Evolutionary conservation across 805 yeast genomes (phyloP).

Genomic region (Candida stauntonica): DNA sequence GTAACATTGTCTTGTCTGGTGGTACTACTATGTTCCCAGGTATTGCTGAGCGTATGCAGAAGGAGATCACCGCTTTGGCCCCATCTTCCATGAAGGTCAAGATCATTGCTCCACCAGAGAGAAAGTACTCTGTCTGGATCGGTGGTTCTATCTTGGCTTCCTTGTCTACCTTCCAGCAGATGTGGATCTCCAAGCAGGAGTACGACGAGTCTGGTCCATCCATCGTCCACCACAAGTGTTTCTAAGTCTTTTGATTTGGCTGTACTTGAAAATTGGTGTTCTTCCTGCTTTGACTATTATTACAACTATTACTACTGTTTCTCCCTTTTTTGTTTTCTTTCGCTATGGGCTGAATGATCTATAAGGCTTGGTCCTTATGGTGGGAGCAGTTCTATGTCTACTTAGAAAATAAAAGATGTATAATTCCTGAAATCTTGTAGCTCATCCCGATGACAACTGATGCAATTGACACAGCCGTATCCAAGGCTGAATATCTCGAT

Average conservation of each 20-base stretch:
- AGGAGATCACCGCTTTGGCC: constrained; percentile 99
- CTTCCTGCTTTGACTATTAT: constrained; percentile 1
- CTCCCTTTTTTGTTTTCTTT: too few relatives aligned
- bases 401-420: too few relatives aligned
- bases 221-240: constrained; percentile 66
- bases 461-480: too few relatives aligned
- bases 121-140: constrained; percentile 99
- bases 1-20: constrained; percentile 99
- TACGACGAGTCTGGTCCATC: constrained; percentile 99
- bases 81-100: constrained; percentile 99
- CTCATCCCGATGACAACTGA: too few relatives aligned
- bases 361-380: too few relatives aligned
- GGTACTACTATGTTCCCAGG: constrained; percentile 99
- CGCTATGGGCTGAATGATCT: too few relatives aligned
- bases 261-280: neutral
- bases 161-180: constrained; percentile 99
- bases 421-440: too few relatives aligned
- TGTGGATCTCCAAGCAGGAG: constrained; percentile 99
- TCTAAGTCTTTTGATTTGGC: constrained; percentile 28
- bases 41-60: constrained; percentile 99
- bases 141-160: constrained; percentile 99
- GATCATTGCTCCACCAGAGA: constrained; percentile 98
- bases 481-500: too few relatives aligned
- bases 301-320: too few relatives aligned
- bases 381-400: too few relatives aligned